A percentile compares a stretch with the other conserved stretches of the same genome.
These are phyloP conservation scores for Fusarium armeniacum DNA, from an alignment of 2,329 filamentous ascomycete genomes.

Conservation along the genomic window DNA sequence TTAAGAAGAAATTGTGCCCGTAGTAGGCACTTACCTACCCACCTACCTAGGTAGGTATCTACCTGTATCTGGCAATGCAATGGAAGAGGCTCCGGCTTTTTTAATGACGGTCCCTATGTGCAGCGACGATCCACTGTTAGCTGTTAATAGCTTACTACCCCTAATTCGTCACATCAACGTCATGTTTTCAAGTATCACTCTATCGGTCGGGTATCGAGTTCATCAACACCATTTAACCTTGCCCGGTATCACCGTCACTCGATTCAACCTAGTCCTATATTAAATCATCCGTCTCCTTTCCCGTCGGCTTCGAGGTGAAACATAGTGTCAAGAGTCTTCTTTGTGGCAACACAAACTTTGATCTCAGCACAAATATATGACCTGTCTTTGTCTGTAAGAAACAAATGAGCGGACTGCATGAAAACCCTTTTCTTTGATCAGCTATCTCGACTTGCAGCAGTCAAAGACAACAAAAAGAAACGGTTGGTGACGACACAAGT, in stretches of 20 bases:
- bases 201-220: slow-evolving; percentile 21
- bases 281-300: slow-evolving; percentile 16
- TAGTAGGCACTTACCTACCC: neutral
- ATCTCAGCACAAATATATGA: slow-evolving; percentile 17
- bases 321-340: slow-evolving; percentile 16
- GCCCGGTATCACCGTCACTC: neutral
- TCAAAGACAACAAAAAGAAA: slow-evolving; percentile 12
- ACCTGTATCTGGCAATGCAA: neutral
- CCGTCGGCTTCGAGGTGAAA: slow-evolving; percentile 18
- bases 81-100: slow-evolving; percentile 5
- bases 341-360: slow-evolving; percentile 3
- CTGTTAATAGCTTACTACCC: slow-evolving; percentile 22
- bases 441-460: slow-evolving; percentile 1
- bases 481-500: slow-evolving; percentile 27
- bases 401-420: neutral
- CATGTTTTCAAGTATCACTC: slow-evolving; percentile 17
- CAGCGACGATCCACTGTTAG: slow-evolving; percentile 33
- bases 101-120: slow-evolving; percentile 17
- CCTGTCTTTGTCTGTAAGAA: slow-evolving; percentile 3
- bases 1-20: neutral
- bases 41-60: too few species aligned
- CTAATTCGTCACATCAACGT: neutral
- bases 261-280: slow-evolving; percentile 7
- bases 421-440: slow-evolving; percentile 24
- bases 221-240: neutral